Conservation (phyloP, 768 basidiomycete species). For the Boletus subcaerulescens region DNA sequence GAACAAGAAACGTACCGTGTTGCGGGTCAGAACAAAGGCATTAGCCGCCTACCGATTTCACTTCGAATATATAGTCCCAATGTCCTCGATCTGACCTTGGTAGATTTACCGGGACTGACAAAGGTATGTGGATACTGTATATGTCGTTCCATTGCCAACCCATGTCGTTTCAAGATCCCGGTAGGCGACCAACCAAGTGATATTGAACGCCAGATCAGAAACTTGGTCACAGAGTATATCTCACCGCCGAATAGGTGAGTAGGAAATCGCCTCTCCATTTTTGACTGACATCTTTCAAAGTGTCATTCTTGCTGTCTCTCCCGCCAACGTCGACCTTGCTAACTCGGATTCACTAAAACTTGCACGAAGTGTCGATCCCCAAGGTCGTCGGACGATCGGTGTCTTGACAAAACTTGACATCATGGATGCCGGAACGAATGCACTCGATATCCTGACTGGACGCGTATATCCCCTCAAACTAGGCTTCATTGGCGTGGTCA, state of each 20-base stretch:
- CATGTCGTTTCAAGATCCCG: constrained; percentile 60
- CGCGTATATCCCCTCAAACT: constrained; percentile 97
- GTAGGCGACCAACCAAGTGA: constrained; percentile 98
- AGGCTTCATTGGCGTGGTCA: constrained; percentile 97
- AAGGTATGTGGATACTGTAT: constrained; percentile 57
- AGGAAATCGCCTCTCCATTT: not conserved
- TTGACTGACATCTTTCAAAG: constrained; percentile 38
- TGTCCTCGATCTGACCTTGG: constrained; percentile 92
- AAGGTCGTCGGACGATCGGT: constrained; percentile 94
- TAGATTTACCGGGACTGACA: constrained; percentile 94
- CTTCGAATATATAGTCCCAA: constrained; percentile 94
- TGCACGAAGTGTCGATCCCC: constrained; percentile 91
- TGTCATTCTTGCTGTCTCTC: constrained; percentile 94
- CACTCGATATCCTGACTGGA: constrained; percentile 92
- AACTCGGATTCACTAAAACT: constrained; percentile 98
- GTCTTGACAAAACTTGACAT: constrained; percentile 96
- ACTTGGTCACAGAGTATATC: constrained; percentile 92
- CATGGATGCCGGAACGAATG: constrained; percentile 99
- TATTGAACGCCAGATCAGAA: constrained; percentile 95
- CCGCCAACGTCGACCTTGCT: constrained; percentile 97
- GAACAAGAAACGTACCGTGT: constrained; percentile 97
- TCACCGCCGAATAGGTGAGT: constrained; percentile 91
- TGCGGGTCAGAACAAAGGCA: constrained; percentile 98
- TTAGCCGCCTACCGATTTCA: constrained; percentile 94
- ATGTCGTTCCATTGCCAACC: not conserved